Percentiles rank a stretch among this genome's conserved stretches.
These are phyloP conservation scores for Metschnikowia vanudenii DNA, from an alignment of 805 yeast genomes.

Conservation along the genomic window DNA sequence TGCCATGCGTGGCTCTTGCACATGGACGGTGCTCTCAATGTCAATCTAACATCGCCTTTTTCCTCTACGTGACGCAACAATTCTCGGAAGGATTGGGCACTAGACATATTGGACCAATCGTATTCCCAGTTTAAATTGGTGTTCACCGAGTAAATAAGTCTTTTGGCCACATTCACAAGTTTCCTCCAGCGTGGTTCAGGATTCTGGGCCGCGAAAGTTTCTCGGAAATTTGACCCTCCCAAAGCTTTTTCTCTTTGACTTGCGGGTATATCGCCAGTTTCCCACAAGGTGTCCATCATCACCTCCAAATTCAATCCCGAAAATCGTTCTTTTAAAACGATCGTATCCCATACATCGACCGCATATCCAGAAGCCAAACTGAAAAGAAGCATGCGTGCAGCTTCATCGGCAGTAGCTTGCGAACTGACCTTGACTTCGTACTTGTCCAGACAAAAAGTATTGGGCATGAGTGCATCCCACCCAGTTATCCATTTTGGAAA, in stretches of 20 bases:
- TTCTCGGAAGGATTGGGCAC: too few relatives aligned
- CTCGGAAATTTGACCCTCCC: too few relatives aligned
- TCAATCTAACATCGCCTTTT: too few relatives aligned
- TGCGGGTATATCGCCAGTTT: neutral
- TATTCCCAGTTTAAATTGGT: too few relatives aligned
- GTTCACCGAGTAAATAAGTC: too few relatives aligned
- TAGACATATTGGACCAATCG: too few relatives aligned
- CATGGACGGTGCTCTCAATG: too few relatives aligned
- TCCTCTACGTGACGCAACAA: too few relatives aligned
- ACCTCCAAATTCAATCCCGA: neutral
- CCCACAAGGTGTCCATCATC: conserved; percentile 6
- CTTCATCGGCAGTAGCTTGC: neutral
- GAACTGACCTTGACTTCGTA: conserved; percentile 5
- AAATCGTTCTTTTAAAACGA: neutral
- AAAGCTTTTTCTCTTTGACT: neutral
- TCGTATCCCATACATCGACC: conserved; percentile 1
- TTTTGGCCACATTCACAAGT: too few relatives aligned
- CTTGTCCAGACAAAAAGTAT: conserved; percentile 2
- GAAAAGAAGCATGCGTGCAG: conserved; percentile 1
- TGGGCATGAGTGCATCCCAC: conserved; percentile 7
- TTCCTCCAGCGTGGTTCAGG: too few relatives aligned
- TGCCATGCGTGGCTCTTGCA: too few relatives aligned
- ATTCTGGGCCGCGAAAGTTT: too few relatives aligned
- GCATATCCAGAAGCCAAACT: conserved; percentile 8
- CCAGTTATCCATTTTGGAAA: conserved; percentile 2